Conservation (phyloP, 2,329 filamentous ascomycete species). For the Drechslera avenae region DNA sequence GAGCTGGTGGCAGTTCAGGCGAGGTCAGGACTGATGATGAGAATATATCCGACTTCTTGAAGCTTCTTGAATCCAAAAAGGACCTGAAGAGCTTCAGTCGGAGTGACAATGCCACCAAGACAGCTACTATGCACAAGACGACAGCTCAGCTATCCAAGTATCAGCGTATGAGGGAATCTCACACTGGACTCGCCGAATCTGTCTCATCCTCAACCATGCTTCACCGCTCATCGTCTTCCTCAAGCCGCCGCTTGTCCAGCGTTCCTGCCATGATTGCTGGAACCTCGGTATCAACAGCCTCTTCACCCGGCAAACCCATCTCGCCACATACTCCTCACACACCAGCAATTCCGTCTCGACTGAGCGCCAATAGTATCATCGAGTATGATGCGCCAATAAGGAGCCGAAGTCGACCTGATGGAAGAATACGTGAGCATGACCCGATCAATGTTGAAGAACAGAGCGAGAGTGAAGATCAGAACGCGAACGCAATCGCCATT, state of each 20-base stretch:
- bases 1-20: constrained; percentile 66
- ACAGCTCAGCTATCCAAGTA: constrained; percentile 83
- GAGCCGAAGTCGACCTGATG: constrained; percentile 40
- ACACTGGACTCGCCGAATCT: constrained; percentile 86
- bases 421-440: constrained; percentile 40
- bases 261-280: constrained; percentile 65
- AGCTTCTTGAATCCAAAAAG: constrained; percentile 84
- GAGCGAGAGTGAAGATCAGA: constrained; percentile 48
- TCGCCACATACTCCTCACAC: constrained; percentile 92
- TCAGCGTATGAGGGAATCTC: constrained; percentile 86
- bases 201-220: constrained; percentile 89
- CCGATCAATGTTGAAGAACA: constrained; percentile 32
- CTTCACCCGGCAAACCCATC: constrained; percentile 84
- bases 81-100: constrained; percentile 81
- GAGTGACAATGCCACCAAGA: constrained; percentile 62
- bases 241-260: constrained; percentile 72
- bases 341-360: constrained; percentile 88
- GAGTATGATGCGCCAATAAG: constrained; percentile 61
- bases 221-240: constrained; percentile 79
- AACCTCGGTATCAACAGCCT: constrained; percentile 80
- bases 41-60: constrained; percentile 91
- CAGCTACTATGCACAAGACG: constrained; percentile 74
- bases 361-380: constrained; percentile 87
- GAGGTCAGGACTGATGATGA: constrained; percentile 82
- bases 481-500: constrained; percentile 73